Conservation (phyloP, 106 monocot species). For the Narthecium ossifragum region DNA sequence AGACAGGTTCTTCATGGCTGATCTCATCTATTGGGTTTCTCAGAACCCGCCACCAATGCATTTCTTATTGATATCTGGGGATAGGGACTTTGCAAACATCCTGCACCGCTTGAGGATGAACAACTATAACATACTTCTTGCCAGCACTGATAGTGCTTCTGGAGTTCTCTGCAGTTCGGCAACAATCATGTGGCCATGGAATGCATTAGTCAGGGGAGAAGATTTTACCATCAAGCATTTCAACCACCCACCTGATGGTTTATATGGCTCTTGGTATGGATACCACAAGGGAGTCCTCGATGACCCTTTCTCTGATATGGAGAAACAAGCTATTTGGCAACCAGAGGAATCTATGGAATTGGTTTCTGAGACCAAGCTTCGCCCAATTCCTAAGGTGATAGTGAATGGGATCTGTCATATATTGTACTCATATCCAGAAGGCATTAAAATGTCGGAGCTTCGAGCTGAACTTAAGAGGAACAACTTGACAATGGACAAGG, state of each 20-base stretch:
- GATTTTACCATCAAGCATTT: constrained; percentile 41
- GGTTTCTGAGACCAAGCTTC: constrained; percentile 40
- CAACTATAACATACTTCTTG: constrained; percentile 89
- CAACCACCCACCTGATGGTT: constrained; percentile 91
- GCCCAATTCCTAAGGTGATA: constrained; percentile 45
- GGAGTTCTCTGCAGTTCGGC: constrained; percentile 72
- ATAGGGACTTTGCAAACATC: constrained; percentile 75
- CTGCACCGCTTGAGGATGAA: constrained; percentile 87
- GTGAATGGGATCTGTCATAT: constrained; percentile 46
- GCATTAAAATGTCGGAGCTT: constrained; percentile 44
- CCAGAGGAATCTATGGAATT: constrained; percentile 38
- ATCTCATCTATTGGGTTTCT: constrained; percentile 74
- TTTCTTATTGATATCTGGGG: constrained; percentile 89
- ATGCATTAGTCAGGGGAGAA: constrained; percentile 49
- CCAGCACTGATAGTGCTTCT: constrained; percentile 33
- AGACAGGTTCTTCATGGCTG: constrained; percentile 73
- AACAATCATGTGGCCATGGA: constrained; percentile 88
- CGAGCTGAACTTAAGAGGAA: constrained; percentile 44
- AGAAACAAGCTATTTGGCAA: constrained; percentile 14
- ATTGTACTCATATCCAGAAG: constrained; percentile 55
- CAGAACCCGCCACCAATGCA: constrained; percentile 94
- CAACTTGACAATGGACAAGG: constrained; percentile 49
- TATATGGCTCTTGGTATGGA: constrained; percentile 89
- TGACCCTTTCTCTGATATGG: constrained; percentile 39
- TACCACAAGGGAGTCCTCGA: constrained; percentile 60